Conservation (phyloP, 208 protist genomes). For the Trypanosomatidae sp. region DNA sequence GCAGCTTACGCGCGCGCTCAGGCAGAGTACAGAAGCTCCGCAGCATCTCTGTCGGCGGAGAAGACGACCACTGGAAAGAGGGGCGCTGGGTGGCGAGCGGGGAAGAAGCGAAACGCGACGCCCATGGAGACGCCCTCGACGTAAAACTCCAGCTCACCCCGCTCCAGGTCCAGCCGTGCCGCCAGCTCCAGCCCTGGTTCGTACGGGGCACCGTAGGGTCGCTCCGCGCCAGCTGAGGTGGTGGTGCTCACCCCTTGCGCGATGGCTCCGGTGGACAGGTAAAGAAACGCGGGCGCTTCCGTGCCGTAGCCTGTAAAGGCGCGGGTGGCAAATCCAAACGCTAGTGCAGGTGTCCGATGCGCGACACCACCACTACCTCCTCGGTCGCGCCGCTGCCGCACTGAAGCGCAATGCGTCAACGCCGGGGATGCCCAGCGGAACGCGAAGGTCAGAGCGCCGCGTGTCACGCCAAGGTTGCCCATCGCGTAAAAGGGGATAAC, state of each 20-base stretch:
- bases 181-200: slow-evolving; percentile 42
- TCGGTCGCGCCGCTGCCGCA: neutral
- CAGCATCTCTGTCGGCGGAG: slow-evolving; percentile 38
- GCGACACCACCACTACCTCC: neutral
- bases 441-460: slow-evolving; percentile 37
- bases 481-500: slow-evolving; percentile 59
- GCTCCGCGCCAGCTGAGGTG: neutral
- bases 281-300: slow-evolving; percentile 31
- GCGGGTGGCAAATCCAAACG: slow-evolving; percentile 26
- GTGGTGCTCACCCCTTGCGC: slow-evolving; percentile 14
- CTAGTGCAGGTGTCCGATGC: slow-evolving; percentile 30
- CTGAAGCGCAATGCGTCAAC: neutral
- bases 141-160: slow-evolving; percentile 46
- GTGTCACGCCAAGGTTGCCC: slow-evolving; percentile 35
- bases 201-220: slow-evolving; percentile 50
- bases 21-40: slow-evolving; percentile 33
- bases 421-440: slow-evolving; percentile 18
- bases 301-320: slow-evolving; percentile 32
- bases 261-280: slow-evolving; percentile 49
- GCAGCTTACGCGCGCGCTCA: neutral
- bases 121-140: slow-evolving; percentile 51
- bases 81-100: slow-evolving; percentile 37
- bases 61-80: slow-evolving; percentile 67
- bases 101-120: slow-evolving; percentile 57
- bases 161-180: slow-evolving; percentile 41